Evolutionary conservation across 768 basidiomycete species (phyloP).

Genomic region (Thelephora ganbajun): DNA sequence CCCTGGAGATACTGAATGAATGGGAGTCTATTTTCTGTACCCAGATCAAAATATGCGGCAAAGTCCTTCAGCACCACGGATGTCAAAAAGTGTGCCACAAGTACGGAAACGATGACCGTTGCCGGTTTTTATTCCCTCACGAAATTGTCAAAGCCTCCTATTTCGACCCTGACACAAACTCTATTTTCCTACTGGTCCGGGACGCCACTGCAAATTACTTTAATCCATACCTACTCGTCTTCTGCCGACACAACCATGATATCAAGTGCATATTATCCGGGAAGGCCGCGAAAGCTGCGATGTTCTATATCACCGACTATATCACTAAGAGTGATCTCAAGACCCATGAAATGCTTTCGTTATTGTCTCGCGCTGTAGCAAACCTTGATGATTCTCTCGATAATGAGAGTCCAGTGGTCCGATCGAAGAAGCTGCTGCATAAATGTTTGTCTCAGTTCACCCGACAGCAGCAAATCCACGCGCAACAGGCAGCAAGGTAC

Average conservation of each 20-base stretch:
- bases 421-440: slow-evolving; percentile 13
- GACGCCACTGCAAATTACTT: slow-evolving; percentile 19
- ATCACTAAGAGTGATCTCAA: slow-evolving; percentile 20
- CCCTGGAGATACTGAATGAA: background rate
- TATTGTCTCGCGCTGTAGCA: slow-evolving; percentile 15
- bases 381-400: background rate
- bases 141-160: slow-evolving; percentile 14
- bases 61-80: slow-evolving; percentile 11
- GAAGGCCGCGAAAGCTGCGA: slow-evolving; percentile 16
- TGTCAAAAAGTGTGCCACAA: slow-evolving; percentile 17
- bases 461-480: slow-evolving; percentile 19
- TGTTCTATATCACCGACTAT: slow-evolving; percentile 25
- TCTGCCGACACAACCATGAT: slow-evolving; percentile 20
- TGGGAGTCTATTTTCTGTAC: slow-evolving; percentile 7
- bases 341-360: slow-evolving; percentile 13
- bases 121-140: slow-evolving; percentile 22
- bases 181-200: slow-evolving; percentile 15
- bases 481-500: slow-evolving; percentile 21
- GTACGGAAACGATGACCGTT: slow-evolving; percentile 14
- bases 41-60: slow-evolving; percentile 12
- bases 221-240: slow-evolving; percentile 20
- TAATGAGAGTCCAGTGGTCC: background rate
- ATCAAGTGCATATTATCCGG: slow-evolving; percentile 21
- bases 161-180: slow-evolving; percentile 19
- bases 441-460: slow-evolving; percentile 18